Conservation (phyloP, 2,329 filamentous ascomycete genomes). For the Aspergillus aculeatinus region DNA sequence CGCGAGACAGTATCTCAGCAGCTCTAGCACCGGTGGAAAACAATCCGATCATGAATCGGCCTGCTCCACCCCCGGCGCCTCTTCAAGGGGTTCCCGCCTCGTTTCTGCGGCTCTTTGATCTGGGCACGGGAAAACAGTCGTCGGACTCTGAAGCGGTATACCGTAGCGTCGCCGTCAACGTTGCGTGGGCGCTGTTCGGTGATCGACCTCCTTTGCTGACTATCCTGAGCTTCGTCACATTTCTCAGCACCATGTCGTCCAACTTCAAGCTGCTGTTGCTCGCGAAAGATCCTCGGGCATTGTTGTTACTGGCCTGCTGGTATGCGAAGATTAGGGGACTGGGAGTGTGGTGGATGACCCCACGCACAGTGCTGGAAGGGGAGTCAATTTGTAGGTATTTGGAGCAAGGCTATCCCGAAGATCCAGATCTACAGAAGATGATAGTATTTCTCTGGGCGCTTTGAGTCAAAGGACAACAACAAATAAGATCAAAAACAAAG, state of each 20-base stretch:
- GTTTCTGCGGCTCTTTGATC: not conserved
- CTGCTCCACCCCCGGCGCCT: too few relatives aligned
- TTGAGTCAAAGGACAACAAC: too few relatives aligned
- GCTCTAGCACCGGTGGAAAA: not conserved
- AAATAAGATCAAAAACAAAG: too few relatives aligned
- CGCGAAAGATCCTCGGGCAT: not conserved
- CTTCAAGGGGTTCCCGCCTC: not conserved
- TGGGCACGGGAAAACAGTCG: not conserved
- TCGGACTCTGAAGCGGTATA: not conserved
- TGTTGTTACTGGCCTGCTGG: not conserved
- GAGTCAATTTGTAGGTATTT: not conserved
- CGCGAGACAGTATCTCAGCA: not conserved
- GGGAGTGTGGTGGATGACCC: slow-evolving; percentile 1
- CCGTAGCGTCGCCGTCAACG: not conserved
- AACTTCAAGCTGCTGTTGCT: not conserved
- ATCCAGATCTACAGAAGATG: not conserved
- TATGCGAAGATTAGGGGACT: not conserved
- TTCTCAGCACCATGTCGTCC: not conserved
- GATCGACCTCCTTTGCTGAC: not conserved
- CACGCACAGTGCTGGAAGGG: not conserved
- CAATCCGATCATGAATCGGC: not conserved
- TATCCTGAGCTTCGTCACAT: not conserved
- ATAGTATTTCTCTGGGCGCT: not conserved
- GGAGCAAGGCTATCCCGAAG: not conserved
- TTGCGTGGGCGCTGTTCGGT: not conserved